Evolutionary conservation across 164 flowering plant species (phyloP), one percentile per base, ranked within the genome.

Genomic region (Chimonanthus salicifolius): DNA sequence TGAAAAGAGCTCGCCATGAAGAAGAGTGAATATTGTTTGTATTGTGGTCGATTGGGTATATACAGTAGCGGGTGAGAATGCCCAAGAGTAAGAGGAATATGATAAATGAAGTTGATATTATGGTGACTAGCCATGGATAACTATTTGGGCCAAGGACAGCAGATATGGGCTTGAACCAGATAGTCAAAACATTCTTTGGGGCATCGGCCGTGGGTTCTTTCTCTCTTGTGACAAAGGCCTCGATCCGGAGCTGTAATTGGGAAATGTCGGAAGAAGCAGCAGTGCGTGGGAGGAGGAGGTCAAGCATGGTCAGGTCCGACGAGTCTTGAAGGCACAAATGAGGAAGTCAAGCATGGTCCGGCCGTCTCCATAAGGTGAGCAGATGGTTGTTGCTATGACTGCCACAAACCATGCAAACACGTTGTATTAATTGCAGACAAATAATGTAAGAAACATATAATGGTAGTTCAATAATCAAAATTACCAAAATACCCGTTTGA

Each of bases 151-250:
- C 97, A 13, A 92, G 78, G 49, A 80, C 75, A 5, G 91, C 74
- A 43, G 90, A 74, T 5, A 91, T 63, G 43, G 94, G 90, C 64
- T 90, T 88, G 89, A 94, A 89, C 88, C 88, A 86, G 2, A 87
- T 54, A 13, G 85, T 81, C 64, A 69, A 77, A 58, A 80, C 7
- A 15, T 78, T 49, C 62, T 45, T 63, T 58, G 80, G 72, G n/a
- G 70, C 49, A 64, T 78, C 74, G 44, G 62, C 9, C 2, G 74
- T 68, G 5, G 85, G 85, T 18, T 71, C 84, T 74, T 82, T 82
- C 54, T 90, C 94, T 82, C 89, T 83, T 6, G 98, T 93, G 3
- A 93, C 80, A 67, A 83, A 90, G 58, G 91, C 98, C 74, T 93
- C 90, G 49, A 90, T 85, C 74, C 85, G 85, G 21, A 93, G 80